These are phyloP conservation scores for Martensiomyces pterosporus DNA, from an alignment of 192 early-diverging fungal genomes.

Conservation along the genomic window DNA sequence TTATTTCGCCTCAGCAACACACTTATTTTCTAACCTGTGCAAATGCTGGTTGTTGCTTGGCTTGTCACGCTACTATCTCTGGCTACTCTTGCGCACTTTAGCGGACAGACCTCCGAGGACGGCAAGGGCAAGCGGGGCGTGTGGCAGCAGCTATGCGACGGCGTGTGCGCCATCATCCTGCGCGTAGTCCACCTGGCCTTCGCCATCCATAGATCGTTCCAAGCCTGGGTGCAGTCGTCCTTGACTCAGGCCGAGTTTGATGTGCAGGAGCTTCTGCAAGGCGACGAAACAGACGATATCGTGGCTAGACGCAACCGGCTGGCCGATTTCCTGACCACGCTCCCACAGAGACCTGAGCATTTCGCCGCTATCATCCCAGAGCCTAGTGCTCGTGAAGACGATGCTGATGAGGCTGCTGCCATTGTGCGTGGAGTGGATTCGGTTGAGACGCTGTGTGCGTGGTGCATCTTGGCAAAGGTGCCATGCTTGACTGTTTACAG, in stretches of 20 bases:
- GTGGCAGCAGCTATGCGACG: conserved; percentile 24
- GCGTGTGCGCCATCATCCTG: conserved; percentile 20
- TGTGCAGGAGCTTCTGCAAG: conserved; percentile 32
- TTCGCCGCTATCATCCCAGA: conserved; percentile 38
- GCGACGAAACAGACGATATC: conserved; percentile 23
- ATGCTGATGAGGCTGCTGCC: not conserved
- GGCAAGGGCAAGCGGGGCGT: conserved; percentile 7
- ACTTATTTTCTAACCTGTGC: not conserved
- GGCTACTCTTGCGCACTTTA: conserved; percentile 21
- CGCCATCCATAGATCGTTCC: conserved; percentile 35
- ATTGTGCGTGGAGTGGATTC: conserved; percentile 15
- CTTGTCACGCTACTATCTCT: conserved; percentile 14
- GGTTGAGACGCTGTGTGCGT: conserved; percentile 41
- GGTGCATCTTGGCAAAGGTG: conserved; percentile 28
- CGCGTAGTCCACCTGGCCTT: conserved; percentile 31
- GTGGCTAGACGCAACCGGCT: conserved; percentile 25
- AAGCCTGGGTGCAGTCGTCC: conserved; percentile 40
- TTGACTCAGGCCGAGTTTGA: conserved; percentile 33
- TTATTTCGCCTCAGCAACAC: not conserved
- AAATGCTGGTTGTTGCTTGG: conserved; percentile 22
- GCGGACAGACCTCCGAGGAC: not conserved
- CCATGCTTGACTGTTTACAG: conserved; percentile 40
- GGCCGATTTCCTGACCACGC: conserved; percentile 22
- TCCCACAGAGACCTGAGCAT: conserved; percentile 38
- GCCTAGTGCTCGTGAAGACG: conserved; percentile 2